phyloP scores from a whole-genome alignment of 768 basidiomycete genomes.

The Neoboletus subvelutipes region DNA sequence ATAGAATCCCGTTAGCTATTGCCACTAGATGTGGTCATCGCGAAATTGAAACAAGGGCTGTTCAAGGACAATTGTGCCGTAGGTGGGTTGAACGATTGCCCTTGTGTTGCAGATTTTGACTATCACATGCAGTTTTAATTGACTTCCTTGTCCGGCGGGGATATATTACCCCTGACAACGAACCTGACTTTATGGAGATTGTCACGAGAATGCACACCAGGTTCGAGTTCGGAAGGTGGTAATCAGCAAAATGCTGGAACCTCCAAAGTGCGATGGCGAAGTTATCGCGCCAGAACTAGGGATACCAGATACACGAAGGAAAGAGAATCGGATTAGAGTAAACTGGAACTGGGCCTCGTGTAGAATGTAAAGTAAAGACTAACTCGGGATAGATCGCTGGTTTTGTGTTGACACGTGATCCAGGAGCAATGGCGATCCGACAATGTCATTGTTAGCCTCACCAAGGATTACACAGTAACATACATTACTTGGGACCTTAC shows the following conservation, averaged over 20 bases:
- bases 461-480: background rate
- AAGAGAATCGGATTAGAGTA: background rate
- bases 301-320: background rate
- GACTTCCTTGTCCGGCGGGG: constrained; percentile 91
- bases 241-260: background rate
- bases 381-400: background rate
- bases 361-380: background rate
- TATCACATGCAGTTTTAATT: constrained; percentile 61
- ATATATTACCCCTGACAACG: constrained; percentile 82
- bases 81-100: constrained; percentile 44
- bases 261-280: background rate
- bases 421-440: background rate
- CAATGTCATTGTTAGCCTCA: background rate
- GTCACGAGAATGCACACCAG: constrained; percentile 68
- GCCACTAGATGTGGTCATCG: constrained; percentile 57
- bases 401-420: constrained; percentile 11
- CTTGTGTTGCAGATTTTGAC: constrained; percentile 2
- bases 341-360: background rate
- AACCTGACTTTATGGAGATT: constrained; percentile 80
- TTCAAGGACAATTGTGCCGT: constrained; percentile 95
- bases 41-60: constrained; percentile 60
- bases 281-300: background rate
- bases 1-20: constrained; percentile 51
- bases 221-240: constrained; percentile 64
- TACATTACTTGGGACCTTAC: background rate